These are phyloP conservation scores for Thermomyces lanuginosus DNA, from an alignment of 2,329 filamentous ascomycete species.

Conservation along the genomic window DNA sequence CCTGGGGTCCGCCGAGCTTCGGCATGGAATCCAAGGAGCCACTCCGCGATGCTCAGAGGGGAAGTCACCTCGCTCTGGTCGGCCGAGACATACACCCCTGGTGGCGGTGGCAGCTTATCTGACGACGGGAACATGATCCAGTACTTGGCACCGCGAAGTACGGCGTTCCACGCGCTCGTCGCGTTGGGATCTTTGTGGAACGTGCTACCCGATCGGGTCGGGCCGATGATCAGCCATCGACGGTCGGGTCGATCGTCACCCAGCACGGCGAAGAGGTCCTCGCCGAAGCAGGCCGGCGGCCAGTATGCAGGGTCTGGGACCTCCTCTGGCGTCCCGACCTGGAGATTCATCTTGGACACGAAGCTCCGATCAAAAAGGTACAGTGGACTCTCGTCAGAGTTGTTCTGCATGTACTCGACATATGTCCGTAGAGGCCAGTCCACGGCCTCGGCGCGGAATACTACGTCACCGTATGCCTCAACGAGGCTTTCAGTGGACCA, in stretches of 20 bases:
- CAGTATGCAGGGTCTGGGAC: slow-evolving; percentile 48
- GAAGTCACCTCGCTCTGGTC: slow-evolving; percentile 89
- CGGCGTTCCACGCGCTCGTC: slow-evolving; percentile 78
- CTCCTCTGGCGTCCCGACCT: slow-evolving; percentile 32
- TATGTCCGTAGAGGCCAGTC: slow-evolving; percentile 82
- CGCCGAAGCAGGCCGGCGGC: slow-evolving; percentile 68
- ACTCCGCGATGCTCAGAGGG: slow-evolving; percentile 91
- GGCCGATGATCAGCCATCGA: slow-evolving; percentile 84
- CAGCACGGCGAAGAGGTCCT: slow-evolving; percentile 69
- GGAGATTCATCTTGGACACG: slow-evolving; percentile 65
- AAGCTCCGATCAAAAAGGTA: slow-evolving; percentile 86
- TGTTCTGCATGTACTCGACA: slow-evolving; percentile 63
- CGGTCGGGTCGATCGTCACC: slow-evolving; percentile 66
- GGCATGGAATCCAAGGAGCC: slow-evolving; percentile 75
- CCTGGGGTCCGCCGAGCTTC: slow-evolving; percentile 60
- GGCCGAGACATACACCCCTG: slow-evolving; percentile 74
- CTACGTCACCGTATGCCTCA: slow-evolving; percentile 45
- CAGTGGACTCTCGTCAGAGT: slow-evolving; percentile 68
- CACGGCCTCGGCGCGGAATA: slow-evolving; percentile 80
- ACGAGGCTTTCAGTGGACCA: slow-evolving; percentile 61
- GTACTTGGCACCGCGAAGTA: slow-evolving; percentile 79
- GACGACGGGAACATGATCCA: slow-evolving; percentile 95
- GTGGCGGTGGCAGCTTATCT: slow-evolving; percentile 46
- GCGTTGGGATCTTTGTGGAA: slow-evolving; percentile 74
- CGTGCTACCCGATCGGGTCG: slow-evolving; percentile 72